A percentile compares a stretch with the other conserved stretches of the same genome.
Evolutionary conservation across 305 asterid species (phyloP).

Genomic region (Fraxinus nigra): DNA sequence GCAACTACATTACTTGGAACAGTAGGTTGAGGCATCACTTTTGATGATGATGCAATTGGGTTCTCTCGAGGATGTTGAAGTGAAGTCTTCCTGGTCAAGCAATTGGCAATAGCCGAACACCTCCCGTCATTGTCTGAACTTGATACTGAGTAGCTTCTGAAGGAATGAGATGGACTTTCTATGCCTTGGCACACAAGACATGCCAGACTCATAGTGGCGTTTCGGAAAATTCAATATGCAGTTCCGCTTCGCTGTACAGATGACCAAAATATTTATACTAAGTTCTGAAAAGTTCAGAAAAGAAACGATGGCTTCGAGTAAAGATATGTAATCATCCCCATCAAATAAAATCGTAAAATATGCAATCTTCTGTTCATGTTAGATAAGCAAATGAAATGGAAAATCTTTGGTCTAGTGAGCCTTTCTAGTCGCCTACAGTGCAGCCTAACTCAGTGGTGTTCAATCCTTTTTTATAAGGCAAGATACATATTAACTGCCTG

Average conservation of each 20-base stretch:
- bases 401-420: neutral
- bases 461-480: neutral
- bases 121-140: neutral
- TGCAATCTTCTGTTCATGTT: neutral
- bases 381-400: neutral
- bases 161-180: neutral
- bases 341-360: neutral
- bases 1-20: neutral
- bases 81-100: neutral
- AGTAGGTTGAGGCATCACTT: neutral
- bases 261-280: neutral
- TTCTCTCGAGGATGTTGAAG: neutral
- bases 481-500: neutral
- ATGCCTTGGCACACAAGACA: neutral
- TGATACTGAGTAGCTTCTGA: neutral
- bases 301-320: neutral
- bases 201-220: neutral
- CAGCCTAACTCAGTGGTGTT: neutral
- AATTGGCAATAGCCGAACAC: neutral
- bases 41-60: neutral
- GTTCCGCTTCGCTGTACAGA: neutral
- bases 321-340: neutral
- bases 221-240: neutral
- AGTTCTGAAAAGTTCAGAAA: neutral
- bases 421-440: neutral